Evolutionary conservation across 257 asterid genomes (phyloP).

Genomic region (Forsythia viridissima): DNA sequence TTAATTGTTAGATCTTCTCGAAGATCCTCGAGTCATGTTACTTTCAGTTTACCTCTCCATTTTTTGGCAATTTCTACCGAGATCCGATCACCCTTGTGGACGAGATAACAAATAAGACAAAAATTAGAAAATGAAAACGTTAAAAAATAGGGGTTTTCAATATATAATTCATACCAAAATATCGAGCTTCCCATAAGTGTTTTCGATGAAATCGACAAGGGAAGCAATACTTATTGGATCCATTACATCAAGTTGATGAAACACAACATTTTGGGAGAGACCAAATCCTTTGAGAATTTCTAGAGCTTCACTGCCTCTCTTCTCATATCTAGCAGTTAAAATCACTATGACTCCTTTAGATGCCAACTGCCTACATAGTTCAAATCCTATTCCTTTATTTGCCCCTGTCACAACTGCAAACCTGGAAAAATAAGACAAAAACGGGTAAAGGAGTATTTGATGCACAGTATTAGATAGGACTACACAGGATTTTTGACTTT

Average conservation of each 20-base stretch:
- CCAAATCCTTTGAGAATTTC: slow-evolving; percentile 19
- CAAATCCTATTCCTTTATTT: slow-evolving; percentile 12
- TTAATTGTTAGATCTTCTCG: too few relatives aligned
- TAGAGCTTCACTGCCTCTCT: slow-evolving; percentile 27
- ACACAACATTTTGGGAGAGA: background rate
- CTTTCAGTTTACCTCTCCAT: too few relatives aligned
- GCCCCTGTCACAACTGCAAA: slow-evolving; percentile 24
- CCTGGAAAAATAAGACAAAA: background rate
- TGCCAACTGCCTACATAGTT: slow-evolving; percentile 21
- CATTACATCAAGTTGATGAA: slow-evolving; percentile 21
- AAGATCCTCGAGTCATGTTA: too few relatives aligned
- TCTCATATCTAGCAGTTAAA: slow-evolving; percentile 27
- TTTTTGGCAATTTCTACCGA: too few relatives aligned
- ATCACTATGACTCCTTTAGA: slow-evolving; percentile 15
- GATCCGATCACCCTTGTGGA: too few relatives aligned
- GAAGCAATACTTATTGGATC: slow-evolving; percentile 16
- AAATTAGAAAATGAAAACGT: too few relatives aligned
- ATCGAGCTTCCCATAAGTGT: slow-evolving; percentile 33
- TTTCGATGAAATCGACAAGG: slow-evolving; percentile 11
- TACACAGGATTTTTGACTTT: background rate
- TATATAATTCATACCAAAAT: slow-evolving; percentile 28
- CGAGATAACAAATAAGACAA: too few relatives aligned
- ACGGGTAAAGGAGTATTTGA: background rate
- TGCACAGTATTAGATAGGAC: background rate
- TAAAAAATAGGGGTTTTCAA: too few relatives aligned